Percentiles rank a stretch among this genome's conserved stretches.
Evolutionary conservation across 805 yeast species (phyloP).

Genomic region (Barnettozyma salicaria): DNA sequence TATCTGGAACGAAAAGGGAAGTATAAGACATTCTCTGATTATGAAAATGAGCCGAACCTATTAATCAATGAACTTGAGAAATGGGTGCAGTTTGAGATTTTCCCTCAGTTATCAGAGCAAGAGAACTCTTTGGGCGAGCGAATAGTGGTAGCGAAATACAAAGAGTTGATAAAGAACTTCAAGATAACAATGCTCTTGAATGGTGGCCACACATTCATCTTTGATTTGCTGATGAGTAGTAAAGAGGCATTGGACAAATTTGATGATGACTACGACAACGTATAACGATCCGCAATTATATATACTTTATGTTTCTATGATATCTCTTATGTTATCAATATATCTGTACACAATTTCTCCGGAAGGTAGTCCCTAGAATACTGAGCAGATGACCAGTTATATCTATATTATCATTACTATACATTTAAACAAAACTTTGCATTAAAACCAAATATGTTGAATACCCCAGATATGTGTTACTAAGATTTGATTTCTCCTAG

Average conservation of each 20-base stretch:
- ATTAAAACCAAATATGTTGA: slow-evolving; percentile 8
- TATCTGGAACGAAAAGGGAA: slow-evolving; percentile 22
- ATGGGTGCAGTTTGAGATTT: slow-evolving; percentile 30
- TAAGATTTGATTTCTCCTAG: background rate
- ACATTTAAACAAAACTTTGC: background rate
- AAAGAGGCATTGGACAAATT: slow-evolving; percentile 14
- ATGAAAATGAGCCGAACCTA: slow-evolving; percentile 33
- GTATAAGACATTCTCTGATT: slow-evolving; percentile 32
- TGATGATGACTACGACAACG: slow-evolving; percentile 4
- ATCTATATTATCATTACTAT: slow-evolving; percentile 2
- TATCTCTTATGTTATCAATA: no score
- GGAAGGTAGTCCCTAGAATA: no score
- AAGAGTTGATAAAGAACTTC: slow-evolving; percentile 36
- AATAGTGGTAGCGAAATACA: slow-evolving; percentile 25
- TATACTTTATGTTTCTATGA: background rate
- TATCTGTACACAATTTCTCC: no score
- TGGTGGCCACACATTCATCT: slow-evolving; percentile 52
- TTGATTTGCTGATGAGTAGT: slow-evolving; percentile 41
- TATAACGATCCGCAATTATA: background rate
- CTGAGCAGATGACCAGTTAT: no score
- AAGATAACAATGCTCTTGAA: slow-evolving; percentile 41
- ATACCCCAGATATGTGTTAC: slow-evolving; percentile 11
- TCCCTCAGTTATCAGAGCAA: slow-evolving; percentile 17
- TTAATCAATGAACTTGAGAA: slow-evolving; percentile 35
- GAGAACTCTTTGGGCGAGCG: slow-evolving; percentile 14